Percentiles rank a stretch among this genome's conserved stretches.
phyloP scores from a whole-genome alignment of 2,329 filamentous ascomycete genomes.

The Arthrocladium fulminans region DNA sequence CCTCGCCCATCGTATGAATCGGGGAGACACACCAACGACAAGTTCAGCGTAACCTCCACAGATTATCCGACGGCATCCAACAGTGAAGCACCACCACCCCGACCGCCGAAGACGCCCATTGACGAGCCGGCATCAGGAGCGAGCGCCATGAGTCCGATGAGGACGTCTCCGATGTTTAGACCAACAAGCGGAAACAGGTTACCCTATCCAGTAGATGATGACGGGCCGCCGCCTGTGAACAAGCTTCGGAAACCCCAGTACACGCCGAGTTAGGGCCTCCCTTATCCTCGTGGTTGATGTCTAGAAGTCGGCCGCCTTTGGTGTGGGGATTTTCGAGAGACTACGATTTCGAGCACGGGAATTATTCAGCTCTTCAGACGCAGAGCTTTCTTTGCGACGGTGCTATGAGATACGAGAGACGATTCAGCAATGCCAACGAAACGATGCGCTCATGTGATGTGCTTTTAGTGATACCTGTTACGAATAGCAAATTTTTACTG shows the following conservation, averaged over 20 bases:
- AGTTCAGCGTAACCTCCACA: slow-evolving; percentile 22
- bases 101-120: slow-evolving; percentile 70
- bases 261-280: slow-evolving; percentile 37
- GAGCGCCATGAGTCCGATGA: slow-evolving; percentile 31
- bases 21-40: slow-evolving; percentile 27
- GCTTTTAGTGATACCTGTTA: background rate
- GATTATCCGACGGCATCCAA: slow-evolving; percentile 6
- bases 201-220: slow-evolving; percentile 74
- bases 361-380: background rate
- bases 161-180: slow-evolving; percentile 8
- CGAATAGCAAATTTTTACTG: background rate
- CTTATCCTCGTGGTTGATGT: background rate
- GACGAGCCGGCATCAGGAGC: slow-evolving; percentile 26
- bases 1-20: slow-evolving; percentile 19
- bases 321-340: background rate
- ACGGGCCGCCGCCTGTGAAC: slow-evolving; percentile 74
- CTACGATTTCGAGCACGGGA: too few species aligned
- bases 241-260: slow-evolving; percentile 78
- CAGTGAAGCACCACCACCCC: slow-evolving; percentile 49
- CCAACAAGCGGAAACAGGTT: slow-evolving; percentile 33
- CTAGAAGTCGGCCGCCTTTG: background rate
- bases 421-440: background rate
- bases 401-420: slow-evolving; percentile 1
- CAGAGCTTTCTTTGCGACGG: background rate
- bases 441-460: background rate